Conservation (phyloP, 164 flowering plant species). For the Kalanchoe fedtschenkoi region DNA sequence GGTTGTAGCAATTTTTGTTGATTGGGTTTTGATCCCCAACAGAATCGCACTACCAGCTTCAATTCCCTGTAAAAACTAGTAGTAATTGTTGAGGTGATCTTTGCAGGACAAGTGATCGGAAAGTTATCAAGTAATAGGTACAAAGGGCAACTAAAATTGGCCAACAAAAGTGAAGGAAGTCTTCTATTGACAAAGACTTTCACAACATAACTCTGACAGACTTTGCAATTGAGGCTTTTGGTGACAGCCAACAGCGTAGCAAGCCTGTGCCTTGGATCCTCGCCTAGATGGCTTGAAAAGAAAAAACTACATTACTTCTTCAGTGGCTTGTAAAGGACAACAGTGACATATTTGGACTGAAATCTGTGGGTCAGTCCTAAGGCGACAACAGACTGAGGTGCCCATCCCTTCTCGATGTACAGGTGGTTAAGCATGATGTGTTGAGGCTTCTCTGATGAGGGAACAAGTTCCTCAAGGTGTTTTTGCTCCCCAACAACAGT, state of each 20-base stretch:
- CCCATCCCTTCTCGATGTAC: slow-evolving; percentile 66
- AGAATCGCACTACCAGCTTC: background rate
- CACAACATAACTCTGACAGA: background rate
- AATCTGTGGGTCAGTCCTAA: slow-evolving; percentile 76
- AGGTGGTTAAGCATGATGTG: slow-evolving; percentile 90
- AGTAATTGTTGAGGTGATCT: background rate
- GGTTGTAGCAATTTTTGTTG: background rate
- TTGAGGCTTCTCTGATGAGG: slow-evolving; percentile 46
- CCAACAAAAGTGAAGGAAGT: no score
- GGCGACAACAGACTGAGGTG: slow-evolving; percentile 69
- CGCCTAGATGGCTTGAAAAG: background rate
- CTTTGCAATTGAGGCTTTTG: background rate
- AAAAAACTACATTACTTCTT: slow-evolving; percentile 24
- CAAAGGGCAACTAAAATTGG: no score
- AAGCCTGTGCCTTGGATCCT: background rate
- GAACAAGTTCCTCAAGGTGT: slow-evolving; percentile 25
- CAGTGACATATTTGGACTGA: slow-evolving; percentile 78
- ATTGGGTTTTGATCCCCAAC: background rate
- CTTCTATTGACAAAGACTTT: no score
- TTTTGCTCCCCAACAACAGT: slow-evolving; percentile 48
- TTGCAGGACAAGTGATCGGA: background rate
- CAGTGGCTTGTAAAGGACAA: slow-evolving; percentile 84
- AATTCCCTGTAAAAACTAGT: background rate
- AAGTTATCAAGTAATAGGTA: background rate
- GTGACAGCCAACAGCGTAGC: no score